Conservation (phyloP, 1,284 basidiomycete genomes). For the Cerrena zonata region DNA sequence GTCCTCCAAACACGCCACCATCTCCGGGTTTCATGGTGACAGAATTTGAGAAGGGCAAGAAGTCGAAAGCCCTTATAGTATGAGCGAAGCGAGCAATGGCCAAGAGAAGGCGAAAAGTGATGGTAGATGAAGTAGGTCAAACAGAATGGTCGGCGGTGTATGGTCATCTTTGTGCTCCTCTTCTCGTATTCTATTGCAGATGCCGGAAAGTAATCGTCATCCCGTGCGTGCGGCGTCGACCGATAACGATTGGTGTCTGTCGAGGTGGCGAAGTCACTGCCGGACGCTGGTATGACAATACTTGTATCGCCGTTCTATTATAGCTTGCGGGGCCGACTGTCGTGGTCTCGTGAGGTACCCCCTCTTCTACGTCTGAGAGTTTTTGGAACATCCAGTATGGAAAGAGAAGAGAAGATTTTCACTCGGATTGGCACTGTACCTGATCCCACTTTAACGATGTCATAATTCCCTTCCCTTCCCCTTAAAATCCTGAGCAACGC, state of each 20-base stretch:
- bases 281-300: too few species aligned
- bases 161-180: not conserved
- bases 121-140: conserved; percentile 47
- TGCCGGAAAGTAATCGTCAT: not conserved
- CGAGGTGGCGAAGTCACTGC: too few species aligned
- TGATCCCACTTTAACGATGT: conserved; percentile 41
- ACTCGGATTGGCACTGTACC: conserved; percentile 57
- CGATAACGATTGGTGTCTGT: too few species aligned
- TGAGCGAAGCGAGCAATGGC: conserved; percentile 38
- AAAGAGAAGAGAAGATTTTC: conserved; percentile 51
- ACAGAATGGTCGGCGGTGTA: conserved; percentile 15
- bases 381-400: conserved; percentile 51
- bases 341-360: too few species aligned
- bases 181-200: too few species aligned
- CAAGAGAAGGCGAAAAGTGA: conserved; percentile 42
- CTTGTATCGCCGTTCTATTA: too few species aligned
- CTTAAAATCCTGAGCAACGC: too few species aligned
- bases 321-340: too few species aligned
- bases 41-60: too few species aligned
- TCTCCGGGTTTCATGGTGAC: too few species aligned
- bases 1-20: not conserved
- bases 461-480: too few species aligned
- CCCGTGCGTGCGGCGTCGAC: not conserved
- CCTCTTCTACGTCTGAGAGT: conserved; percentile 14
- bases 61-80: too few species aligned